These are phyloP conservation scores for Aphanomyces cochlioides DNA, from an alignment of 352 stramenopile species.

Conservation along the genomic window DNA sequence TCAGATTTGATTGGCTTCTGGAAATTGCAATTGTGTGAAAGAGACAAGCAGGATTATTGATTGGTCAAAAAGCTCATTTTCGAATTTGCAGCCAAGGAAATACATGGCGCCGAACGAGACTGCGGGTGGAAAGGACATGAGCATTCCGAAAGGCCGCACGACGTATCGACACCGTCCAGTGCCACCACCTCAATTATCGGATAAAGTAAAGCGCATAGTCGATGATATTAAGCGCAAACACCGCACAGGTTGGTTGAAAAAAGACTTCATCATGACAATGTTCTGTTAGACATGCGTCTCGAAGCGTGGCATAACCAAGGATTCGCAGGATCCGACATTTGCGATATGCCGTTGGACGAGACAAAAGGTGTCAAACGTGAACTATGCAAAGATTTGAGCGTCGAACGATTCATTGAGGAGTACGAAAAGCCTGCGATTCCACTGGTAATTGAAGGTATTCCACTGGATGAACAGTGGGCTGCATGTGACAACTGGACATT, in stretches of 20 bases:
- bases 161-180: constrained; percentile 35
- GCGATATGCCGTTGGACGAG: constrained; percentile 65
- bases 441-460: constrained; percentile 81
- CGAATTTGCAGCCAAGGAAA: constrained; percentile 19
- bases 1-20: constrained; percentile 18
- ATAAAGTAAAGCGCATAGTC: constrained; percentile 49
- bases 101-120: constrained; percentile 25
- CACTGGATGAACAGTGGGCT: constrained; percentile 68
- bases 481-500: constrained; percentile 69
- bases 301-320: constrained; percentile 66
- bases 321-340: constrained; percentile 78
- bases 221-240: constrained; percentile 65
- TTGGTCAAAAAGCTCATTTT: constrained; percentile 28
- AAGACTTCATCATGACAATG: background rate
- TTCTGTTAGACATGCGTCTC: constrained; percentile 57
- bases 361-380: constrained; percentile 66
- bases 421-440: constrained; percentile 73
- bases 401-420: constrained; percentile 79
- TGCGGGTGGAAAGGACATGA: background rate
- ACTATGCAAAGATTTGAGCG: constrained; percentile 63
- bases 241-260: constrained; percentile 47
- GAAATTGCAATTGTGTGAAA: constrained; percentile 24
- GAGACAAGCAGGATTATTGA: constrained; percentile 22
- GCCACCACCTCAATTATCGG: constrained; percentile 41
- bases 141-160: background rate